Evolutionary conservation across 352 stramenopile species (phyloP), one percentile per base, ranked within the genome.

Genomic region (Globisporangium acanthophoron): DNA sequence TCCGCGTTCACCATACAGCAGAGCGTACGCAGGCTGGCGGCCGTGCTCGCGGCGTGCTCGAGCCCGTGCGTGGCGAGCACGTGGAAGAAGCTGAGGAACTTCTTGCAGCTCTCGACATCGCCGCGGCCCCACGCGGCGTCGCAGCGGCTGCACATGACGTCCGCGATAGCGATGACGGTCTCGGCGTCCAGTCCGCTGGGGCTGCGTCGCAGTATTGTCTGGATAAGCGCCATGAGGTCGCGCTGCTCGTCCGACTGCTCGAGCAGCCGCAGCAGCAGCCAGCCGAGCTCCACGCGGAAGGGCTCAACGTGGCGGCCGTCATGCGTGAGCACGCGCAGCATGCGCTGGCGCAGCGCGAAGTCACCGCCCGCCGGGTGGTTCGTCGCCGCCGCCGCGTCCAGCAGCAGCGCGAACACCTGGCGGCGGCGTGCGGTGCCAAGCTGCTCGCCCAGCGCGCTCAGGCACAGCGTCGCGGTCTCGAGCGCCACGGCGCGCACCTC

Each of bases 1-100:
- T 94, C 84, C 8, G 78, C 78, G 55, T 95, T 95, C 9, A 93
- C 84, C 57, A 95, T 77, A 53, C 79, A 92, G 55, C 86, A 93
- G 3, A 95, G 61, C 13, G 86, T 91, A 20, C 77, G 73, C 27
- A 95, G 62, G 58, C 80, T 91, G 4, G 63, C 72, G 3, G 78
- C 76, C 1, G 74, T 83, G 18, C 76, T 84, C 7, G 83, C 77
- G 1, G 78, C 82, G 49, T 75, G 70, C 15, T 87, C 84, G 7
- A 89, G 64, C 16, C 76, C 69, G 54, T 90, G 73, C 0, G 71
- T 77, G 33, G 74, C 78, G 1, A 95, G 45, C 16, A 91, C 74
- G 44, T 91, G 77, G 53, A 90, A 91, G 69, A 92, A 95, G 20
- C 69, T 72, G 8, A 93, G 70, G 33, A 79, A 88, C 24, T 71